Conservation (phyloP, 176 grass and related monocot species). For the Calamus simplicifolius region DNA sequence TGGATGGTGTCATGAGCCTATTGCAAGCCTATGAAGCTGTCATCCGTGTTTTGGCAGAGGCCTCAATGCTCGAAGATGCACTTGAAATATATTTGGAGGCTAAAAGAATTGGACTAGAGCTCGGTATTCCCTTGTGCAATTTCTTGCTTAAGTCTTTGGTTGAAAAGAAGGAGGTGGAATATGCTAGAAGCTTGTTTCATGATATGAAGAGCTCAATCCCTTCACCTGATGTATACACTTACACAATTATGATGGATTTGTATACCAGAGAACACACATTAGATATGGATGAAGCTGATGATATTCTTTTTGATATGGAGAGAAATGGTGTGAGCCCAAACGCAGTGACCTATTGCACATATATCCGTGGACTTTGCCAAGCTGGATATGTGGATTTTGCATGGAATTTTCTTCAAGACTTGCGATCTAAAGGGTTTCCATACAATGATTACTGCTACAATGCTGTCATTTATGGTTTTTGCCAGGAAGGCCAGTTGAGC, state of each 20-base stretch:
- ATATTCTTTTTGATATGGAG: conserved; percentile 19
- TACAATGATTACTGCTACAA: conserved; percentile 30
- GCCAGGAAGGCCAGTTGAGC: conserved; percentile 10
- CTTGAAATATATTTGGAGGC: conserved; percentile 16
- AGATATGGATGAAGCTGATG: conserved; percentile 11
- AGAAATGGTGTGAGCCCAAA: conserved; percentile 19
- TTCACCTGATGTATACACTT: conserved; percentile 26
- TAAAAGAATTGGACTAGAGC: conserved; percentile 5
- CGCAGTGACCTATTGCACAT: conserved; percentile 21
- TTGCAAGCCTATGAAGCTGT: not conserved
- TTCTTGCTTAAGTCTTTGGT: conserved; percentile 25
- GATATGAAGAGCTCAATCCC: conserved; percentile 19
- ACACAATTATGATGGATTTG: conserved; percentile 24
- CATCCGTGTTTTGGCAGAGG: conserved; percentile 16
- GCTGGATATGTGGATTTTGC: conserved; percentile 24
- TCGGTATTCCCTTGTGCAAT: conserved; percentile 23
- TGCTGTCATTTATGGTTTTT: conserved; percentile 26
- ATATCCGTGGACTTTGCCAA: conserved; percentile 21
- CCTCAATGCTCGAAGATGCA: conserved; percentile 14
- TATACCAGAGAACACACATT: conserved; percentile 7
- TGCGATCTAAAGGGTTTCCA: conserved; percentile 7
- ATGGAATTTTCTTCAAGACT: conserved; percentile 18
- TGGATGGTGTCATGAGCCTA: conserved; percentile 10
- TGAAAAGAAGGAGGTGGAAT: conserved; percentile 3
- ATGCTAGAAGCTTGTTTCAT: conserved; percentile 17